phyloP scores from a whole-genome alignment of 306 rosid species.

The Arachis stenosperma region DNA sequence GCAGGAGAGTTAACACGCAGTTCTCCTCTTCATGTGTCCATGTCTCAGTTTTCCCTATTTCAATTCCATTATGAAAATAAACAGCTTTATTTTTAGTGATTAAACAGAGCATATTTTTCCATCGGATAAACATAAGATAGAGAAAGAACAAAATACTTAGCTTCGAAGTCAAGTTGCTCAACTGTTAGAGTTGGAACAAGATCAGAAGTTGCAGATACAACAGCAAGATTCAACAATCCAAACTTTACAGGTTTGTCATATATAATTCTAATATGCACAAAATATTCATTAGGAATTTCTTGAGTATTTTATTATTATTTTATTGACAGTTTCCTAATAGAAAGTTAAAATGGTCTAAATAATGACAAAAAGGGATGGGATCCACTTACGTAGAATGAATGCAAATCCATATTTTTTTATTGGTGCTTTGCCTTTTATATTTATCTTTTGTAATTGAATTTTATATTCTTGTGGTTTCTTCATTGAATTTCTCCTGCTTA shows the following conservation, averaged over 20 bases:
- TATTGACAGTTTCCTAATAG: constrained; percentile 17
- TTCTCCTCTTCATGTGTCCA: too few relatives aligned
- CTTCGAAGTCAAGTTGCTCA: constrained; percentile 93
- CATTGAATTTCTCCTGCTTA: background rate
- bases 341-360: constrained; percentile 23
- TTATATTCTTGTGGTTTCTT: background rate
- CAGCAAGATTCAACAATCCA: constrained; percentile 76
- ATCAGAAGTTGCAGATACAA: constrained; percentile 74
- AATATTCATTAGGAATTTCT: constrained; percentile 21
- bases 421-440: constrained; percentile 30
- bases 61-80: too few relatives aligned
- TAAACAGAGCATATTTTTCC: constrained; percentile 67
- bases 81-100: too few relatives aligned
- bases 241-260: constrained; percentile 72
- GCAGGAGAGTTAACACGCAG: too few relatives aligned
- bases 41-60: too few relatives aligned
- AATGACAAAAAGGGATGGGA: background rate
- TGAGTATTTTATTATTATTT: constrained; percentile 22
- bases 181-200: constrained; percentile 83
- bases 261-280: constrained; percentile 20
- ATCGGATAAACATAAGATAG: constrained; percentile 73
- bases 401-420: background rate
- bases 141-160: constrained; percentile 88
- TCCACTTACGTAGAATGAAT: constrained; percentile 12
- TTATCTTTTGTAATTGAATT: constrained; percentile 1